phyloP scores from a whole-genome alignment of 768 basidiomycete species.

The Podaxis rugospora region DNA sequence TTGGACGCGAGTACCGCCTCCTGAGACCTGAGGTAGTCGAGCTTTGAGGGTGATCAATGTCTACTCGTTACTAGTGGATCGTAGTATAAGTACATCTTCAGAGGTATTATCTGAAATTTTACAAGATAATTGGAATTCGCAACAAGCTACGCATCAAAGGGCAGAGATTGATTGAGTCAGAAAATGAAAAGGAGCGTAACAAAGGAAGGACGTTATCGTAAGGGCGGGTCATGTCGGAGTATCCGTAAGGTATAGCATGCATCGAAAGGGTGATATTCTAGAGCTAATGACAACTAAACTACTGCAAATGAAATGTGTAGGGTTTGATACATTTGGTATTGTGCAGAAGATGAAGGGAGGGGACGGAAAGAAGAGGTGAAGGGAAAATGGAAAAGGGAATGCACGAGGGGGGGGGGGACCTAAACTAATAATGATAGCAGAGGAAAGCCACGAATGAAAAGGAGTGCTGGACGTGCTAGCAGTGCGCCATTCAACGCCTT shows the following conservation, averaged over 20 bases:
- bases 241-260: neutral
- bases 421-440: conserved; percentile 10
- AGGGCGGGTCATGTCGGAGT: neutral
- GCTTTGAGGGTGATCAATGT: neutral
- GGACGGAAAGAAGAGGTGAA: neutral
- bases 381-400: neutral
- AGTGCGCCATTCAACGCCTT: conserved; percentile 40
- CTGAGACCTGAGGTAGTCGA: neutral
- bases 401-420: neutral
- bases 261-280: neutral
- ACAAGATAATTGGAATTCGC: neutral
- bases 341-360: neutral
- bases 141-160: neutral
- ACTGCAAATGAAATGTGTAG: conserved; percentile 10
- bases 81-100: neutral
- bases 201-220: neutral
- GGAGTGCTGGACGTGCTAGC: neutral
- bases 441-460: neutral
- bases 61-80: neutral
- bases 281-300: conserved; percentile 6
- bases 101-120: neutral
- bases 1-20: neutral
- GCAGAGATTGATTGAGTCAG: neutral
- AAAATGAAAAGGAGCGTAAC: neutral
- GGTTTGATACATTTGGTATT: conserved; percentile 6